Percentiles rank a stretch among this genome's conserved stretches.
Conservation (phyloP, 2,329 filamentous ascomycete species). For the Sodiomyces alkalinus region DNA sequence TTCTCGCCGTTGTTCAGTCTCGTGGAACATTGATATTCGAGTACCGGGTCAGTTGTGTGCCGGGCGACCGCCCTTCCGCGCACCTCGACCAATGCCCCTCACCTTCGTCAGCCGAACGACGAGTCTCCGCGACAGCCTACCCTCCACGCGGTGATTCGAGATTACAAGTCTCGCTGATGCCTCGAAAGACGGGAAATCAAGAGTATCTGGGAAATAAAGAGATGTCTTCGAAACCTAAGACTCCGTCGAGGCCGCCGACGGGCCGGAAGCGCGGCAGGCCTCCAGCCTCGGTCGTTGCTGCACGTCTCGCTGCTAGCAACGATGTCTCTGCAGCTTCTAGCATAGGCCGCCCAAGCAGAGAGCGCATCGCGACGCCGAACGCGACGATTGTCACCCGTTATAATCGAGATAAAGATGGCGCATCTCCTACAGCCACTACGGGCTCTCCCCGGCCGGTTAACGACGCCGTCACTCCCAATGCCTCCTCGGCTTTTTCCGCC, state of each 20-base stretch:
- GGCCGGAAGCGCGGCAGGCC: slow-evolving; percentile 32
- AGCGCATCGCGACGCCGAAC: slow-evolving; percentile 1
- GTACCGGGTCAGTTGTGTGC: slow-evolving; percentile 9
- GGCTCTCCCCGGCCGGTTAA: slow-evolving; percentile 18
- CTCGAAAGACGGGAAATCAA: slow-evolving; percentile 4
- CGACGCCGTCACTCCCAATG: slow-evolving; percentile 13
- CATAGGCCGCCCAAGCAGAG: slow-evolving; percentile 2
- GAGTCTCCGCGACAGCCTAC: slow-evolving; percentile 10
- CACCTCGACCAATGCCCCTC: slow-evolving; percentile 8
- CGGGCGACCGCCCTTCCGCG: slow-evolving; percentile 7
- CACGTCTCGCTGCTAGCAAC: too few relatives aligned
- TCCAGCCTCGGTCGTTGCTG: too few relatives aligned
- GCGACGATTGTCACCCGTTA: not conserved
- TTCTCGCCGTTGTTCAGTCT: slow-evolving; percentile 3
- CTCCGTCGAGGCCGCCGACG: slow-evolving; percentile 24
- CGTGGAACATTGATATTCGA: too few relatives aligned
- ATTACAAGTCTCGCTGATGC: slow-evolving; percentile 1
- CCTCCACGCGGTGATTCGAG: slow-evolving; percentile 11
- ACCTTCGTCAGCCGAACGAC: slow-evolving; percentile 7
- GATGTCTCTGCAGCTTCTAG: too few relatives aligned
- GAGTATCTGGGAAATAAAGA: slow-evolving; percentile 2
- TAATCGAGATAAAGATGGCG: slow-evolving; percentile 1
- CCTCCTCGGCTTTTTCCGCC: slow-evolving; percentile 10
- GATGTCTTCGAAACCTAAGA: slow-evolving; percentile 20
- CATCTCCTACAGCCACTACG: slow-evolving; percentile 8